Evolutionary conservation across 257 asterid species (phyloP), one percentile per base, ranked within the genome.

Genomic region (Haberlea rhodopensis): DNA sequence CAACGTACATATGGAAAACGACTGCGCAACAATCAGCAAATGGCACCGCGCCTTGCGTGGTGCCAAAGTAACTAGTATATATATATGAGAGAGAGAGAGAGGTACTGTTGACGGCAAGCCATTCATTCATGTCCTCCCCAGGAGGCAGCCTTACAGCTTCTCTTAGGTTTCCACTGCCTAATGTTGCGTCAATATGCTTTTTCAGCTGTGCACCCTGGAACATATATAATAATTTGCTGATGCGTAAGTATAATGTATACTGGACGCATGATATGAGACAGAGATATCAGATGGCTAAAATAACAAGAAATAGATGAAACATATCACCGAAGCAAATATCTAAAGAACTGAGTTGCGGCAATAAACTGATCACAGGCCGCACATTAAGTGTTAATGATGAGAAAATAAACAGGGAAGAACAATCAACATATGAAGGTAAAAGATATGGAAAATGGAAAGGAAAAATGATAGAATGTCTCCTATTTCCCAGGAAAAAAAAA

Each of bases 101-200:
- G 76, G 72, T 82, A 90, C 96, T 87, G 78, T 90, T 90, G 78
- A 87, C 96, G 58, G 96, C 97, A 22, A 90, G 97, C 95, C 96
- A 90, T 72, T 90, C 97, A 32, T 90, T 84, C 58, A 84, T 77
- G 77, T 87, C 96, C 68, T 90, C 97, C 37, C 97, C 97, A 2
- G 97, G 97, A 16, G 97, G 97, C 55, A 90, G 83, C 70, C 96
- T 81, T 63, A 90, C 97, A 48, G 95, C 97, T 76, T 90, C 97
- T 78, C 96, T 84, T 75, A 90, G 78, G 80, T 87, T 90, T 43
- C 97, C 97, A 28, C 97, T 87, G 25, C 96, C 97, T 71, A 90
- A 78, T 65, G 97, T 90, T 22, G 97, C 90, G 79, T 90, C 97
- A 49, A 90, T 90, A 62, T 90, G 97, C 73, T 90, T 79, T 73